These are phyloP conservation scores for Aspergillus niger DNA, from an alignment of 2,329 filamentous ascomycete species.

Conservation along the genomic window DNA sequence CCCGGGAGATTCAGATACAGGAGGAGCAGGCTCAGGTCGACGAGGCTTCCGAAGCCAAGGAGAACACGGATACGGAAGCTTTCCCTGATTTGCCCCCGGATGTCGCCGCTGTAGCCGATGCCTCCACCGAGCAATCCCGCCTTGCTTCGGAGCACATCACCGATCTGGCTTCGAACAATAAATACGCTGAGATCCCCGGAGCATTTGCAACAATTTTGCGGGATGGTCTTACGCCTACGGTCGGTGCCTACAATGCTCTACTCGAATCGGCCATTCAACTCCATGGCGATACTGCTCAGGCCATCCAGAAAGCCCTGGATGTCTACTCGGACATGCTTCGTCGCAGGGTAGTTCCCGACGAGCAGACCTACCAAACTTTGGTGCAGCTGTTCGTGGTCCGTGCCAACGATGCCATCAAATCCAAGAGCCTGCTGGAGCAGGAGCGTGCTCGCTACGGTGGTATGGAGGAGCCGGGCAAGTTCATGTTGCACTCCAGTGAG, in stretches of 20 bases:
- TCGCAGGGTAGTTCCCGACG: constrained; percentile 77
- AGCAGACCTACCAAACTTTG: constrained; percentile 83
- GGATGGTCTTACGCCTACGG: constrained; percentile 76
- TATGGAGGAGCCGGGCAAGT: constrained; percentile 79
- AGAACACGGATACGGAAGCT: constrained; percentile 27
- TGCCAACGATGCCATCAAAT: constrained; percentile 73
- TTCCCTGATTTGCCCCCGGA: constrained; percentile 32
- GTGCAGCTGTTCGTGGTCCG: constrained; percentile 79
- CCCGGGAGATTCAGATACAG: constrained; percentile 70
- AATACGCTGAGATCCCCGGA: constrained; percentile 84
- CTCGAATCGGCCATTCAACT: constrained; percentile 82
- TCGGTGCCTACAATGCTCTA: constrained; percentile 88
- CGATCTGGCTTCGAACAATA: constrained; percentile 68
- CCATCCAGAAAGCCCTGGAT: constrained; percentile 87
- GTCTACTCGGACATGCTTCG: constrained; percentile 96
- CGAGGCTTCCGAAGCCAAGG: constrained; percentile 35
- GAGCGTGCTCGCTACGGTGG: constrained; percentile 83
- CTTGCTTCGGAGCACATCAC: constrained; percentile 78
- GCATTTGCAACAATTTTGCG: constrained; percentile 89
- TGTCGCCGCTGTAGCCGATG: constrained; percentile 45
- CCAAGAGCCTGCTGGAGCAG: constrained; percentile 74
- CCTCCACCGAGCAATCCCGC: constrained; percentile 63
- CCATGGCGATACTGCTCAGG: constrained; percentile 74
- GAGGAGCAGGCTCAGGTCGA: constrained; percentile 53
- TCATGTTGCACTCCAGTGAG: constrained; percentile 86